Base-by-base conservation (phyloP, 768 basidiomycete genomes). In the Botryobasidium botryosum region DNA sequence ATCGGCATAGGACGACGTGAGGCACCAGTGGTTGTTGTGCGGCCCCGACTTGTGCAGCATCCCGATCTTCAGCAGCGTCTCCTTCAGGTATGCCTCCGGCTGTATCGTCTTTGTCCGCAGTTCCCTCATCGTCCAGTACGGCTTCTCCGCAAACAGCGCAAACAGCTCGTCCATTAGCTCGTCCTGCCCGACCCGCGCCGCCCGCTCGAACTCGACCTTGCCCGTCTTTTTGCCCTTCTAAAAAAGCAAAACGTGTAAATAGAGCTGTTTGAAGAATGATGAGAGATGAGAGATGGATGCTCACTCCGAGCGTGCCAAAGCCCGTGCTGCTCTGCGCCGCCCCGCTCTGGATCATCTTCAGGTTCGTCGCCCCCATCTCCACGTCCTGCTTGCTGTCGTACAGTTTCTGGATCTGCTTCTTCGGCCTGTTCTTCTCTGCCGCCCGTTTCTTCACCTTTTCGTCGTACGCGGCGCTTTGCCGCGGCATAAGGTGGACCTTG, bases 151-250 rank as follows among this genome's bases (percentile, higher is more conserved):
- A 53, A 66, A 68, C 4, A 57, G 53, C 0, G 44, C 29, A 51
- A 61, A 62, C 32, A 68, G 51, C 27, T 58, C 46, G 50, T 66
- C 63, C 49, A 60, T 53, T 12, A 68, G 56, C 45, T 66, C 61
- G 50, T 60, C 57, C n/a, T 57, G 52, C 4, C 61, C 59, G 21
- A 64, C 50, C 18, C 65, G 58, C n/a, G 57, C 54, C 38, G 52
- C 49, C 33, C 54, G 54, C 40, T 62, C 60, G 20, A 40, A 25
- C 10, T 25, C 35, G 15, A 40, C 27, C 26, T 43, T 41, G 24
- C 15, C 41, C 12, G 17, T 32, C 17, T 25, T 45, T 36, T 27
- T 40, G 32, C 33, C 35, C 23, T 26, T 27, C 29, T 36, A 18
- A 17, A 31, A 6, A 17, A 28, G 24, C 1, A 10, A 40, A 31